These are phyloP conservation scores for Apocynum venetum DNA, from an alignment of 257 asterid species.

Conservation along the genomic window DNA sequence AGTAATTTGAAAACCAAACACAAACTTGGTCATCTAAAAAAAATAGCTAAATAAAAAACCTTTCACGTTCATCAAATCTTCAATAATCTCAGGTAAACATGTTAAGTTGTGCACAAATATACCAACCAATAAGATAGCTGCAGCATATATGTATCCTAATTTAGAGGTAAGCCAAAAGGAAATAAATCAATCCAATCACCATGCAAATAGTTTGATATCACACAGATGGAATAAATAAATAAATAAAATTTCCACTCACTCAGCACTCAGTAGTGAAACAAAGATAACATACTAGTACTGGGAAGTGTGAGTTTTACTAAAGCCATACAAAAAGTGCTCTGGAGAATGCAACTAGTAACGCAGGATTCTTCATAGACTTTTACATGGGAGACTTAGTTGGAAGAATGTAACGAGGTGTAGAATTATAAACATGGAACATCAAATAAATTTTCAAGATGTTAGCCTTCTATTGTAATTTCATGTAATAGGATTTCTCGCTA, in stretches of 20 bases:
- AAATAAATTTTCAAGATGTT: background rate
- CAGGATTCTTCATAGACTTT: background rate
- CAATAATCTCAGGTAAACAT: background rate
- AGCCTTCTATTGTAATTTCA: too few species aligned
- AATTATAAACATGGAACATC: background rate
- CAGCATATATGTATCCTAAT: background rate
- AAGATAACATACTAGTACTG: too few species aligned
- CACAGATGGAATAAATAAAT: too few species aligned
- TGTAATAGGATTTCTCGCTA: too few species aligned
- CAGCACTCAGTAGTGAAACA: too few species aligned
- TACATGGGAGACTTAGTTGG: background rate
- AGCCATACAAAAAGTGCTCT: too few species aligned
- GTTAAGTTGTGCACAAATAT: background rate
- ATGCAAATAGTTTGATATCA: background rate
- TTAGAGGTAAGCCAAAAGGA: background rate
- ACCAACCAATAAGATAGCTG: background rate
- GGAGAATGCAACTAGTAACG: background rate
- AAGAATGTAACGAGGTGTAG: too few species aligned
- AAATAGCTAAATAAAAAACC: background rate
- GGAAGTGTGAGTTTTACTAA: too few species aligned
- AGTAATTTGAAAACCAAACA: background rate
- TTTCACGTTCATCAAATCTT: background rate
- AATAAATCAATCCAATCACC: background rate
- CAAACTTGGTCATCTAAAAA: background rate
- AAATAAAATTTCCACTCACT: too few species aligned